These are phyloP conservation scores for Xylaria nigripes DNA, from an alignment of 495 filamentous ascomycete genomes.

Conservation along the genomic window DNA sequence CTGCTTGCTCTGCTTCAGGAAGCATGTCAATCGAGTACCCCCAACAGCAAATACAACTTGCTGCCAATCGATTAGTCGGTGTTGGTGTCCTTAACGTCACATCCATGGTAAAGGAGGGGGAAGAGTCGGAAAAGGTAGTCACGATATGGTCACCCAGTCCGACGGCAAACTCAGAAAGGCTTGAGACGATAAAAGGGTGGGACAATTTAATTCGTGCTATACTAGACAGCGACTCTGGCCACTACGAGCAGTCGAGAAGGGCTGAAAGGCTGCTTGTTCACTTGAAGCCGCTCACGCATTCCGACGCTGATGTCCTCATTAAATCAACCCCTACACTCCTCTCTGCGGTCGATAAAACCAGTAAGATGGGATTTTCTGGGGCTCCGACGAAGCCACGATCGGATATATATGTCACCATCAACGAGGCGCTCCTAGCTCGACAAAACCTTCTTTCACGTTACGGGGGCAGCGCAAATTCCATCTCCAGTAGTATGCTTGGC, in stretches of 20 bases:
- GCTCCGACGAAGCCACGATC: constrained; percentile 79
- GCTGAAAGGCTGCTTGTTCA: constrained; percentile 70
- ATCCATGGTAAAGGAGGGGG: constrained; percentile 63
- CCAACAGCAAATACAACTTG: constrained; percentile 30
- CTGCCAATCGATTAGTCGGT: constrained; percentile 58
- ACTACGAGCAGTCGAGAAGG: constrained; percentile 60
- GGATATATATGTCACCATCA: constrained; percentile 88
- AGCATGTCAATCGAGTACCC: constrained; percentile 40
- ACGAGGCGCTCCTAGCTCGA: constrained; percentile 61
- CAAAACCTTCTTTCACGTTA: constrained; percentile 76
- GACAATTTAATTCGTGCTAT: constrained; percentile 68
- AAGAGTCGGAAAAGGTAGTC: constrained; percentile 67
- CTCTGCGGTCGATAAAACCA: constrained; percentile 67
- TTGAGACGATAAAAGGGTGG: constrained; percentile 59
- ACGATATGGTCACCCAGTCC: constrained; percentile 66
- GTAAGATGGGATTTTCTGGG: constrained; percentile 90
- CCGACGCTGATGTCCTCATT: constrained; percentile 72
- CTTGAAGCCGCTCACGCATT: constrained; percentile 62
- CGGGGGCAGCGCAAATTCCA: constrained; percentile 61
- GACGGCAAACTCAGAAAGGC: constrained; percentile 37
- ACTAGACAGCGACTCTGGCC: constrained; percentile 59
- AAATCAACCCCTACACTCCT: constrained; percentile 81
- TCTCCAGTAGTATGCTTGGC: constrained; percentile 53
- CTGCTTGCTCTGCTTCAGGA: constrained; percentile 39
- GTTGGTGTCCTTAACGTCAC: constrained; percentile 77